Conservation (phyloP, 75 land plant genomes). For the Ceratopteris richardii region DNA sequence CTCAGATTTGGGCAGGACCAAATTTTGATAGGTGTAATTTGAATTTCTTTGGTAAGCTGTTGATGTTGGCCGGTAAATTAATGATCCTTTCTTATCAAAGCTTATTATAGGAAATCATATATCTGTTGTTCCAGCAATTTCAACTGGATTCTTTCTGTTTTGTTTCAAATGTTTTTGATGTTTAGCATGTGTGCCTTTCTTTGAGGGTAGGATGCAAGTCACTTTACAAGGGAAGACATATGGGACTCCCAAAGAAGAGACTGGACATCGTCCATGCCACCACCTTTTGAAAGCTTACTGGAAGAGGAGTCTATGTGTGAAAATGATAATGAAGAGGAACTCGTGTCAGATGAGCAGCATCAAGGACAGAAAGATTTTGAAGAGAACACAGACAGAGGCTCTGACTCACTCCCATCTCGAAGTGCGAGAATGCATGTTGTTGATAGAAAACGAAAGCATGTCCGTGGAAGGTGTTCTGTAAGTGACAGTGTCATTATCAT, state of each 20-base stretch:
- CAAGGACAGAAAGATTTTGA: constrained; percentile 1
- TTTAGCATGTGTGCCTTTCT: no score
- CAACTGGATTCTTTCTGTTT: no score
- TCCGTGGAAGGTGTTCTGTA: constrained; percentile 6
- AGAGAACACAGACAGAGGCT: neutral
- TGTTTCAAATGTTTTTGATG: no score
- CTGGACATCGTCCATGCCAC: constrained; percentile 26
- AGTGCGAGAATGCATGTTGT: constrained; percentile 38
- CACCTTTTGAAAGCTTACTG: constrained; percentile 58
- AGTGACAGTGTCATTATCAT: no score
- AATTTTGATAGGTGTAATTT: no score
- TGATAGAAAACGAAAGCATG: constrained; percentile 39
- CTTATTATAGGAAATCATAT: no score
- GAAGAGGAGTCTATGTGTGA: constrained; percentile 25
- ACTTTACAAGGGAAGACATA: constrained; percentile 12
- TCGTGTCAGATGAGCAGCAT: neutral
- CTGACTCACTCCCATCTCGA: constrained; percentile 40
- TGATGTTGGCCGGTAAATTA: no score
- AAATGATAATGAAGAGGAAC: neutral
- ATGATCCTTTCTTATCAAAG: no score
- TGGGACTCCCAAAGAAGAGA: constrained; percentile 14
- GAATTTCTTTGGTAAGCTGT: no score
- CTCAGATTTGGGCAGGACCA: no score
- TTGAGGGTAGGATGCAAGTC: no score
- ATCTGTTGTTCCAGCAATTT: no score